Evolutionary conservation across 1,284 basidiomycete genomes (phyloP), one percentile per base, ranked within the genome.

Genomic region (Leccinum proliferum): DNA sequence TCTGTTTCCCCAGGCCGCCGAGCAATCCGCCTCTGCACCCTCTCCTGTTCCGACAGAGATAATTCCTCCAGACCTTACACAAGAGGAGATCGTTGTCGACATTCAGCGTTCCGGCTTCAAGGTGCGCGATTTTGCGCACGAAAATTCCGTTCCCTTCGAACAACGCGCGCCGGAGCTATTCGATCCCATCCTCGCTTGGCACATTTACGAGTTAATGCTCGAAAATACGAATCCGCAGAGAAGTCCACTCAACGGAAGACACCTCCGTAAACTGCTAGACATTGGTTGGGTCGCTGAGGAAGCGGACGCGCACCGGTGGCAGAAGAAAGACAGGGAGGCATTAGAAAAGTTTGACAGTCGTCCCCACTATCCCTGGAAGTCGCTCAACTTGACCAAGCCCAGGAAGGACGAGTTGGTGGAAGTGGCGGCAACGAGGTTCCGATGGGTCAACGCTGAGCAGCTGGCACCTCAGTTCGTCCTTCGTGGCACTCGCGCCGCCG

Each of bases 71-170:
- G 75, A 76, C 56, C 72, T 74, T 39, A 75, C 74, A 2, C 70
- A 72, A 41, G 69, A 74, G 52, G 75, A 77, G 63, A 71, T 72
- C 43, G 71, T 77, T 37, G 65, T 66, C 18, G 73, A 71, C 14
- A 73, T 75, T 21, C 72, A 73, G 62, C 68, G 66, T 15, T 71
- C 68, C 8, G 79, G 80, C 39, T 77, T 86, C 69, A 84, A 82
- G 72, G 77, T 83, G 39, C 78, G 78, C 66, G 83, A 85, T 72
- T 85, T 78, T 66, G 82, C 77, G 2, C 75, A 76, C 63, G 74
- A 72, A 58, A 41, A 50, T 21, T 37, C 63, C 3, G 7, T 61
- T 10, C 65, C 68, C 5, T 14, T 56, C 21, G 60, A 67, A n/a
- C 41, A 65, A 50, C 60, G 59, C 46, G 71, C 73, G 15, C 67